phyloP scores from a whole-genome alignment of 75 land plant genomes.

The Sequoia sempervirens region DNA sequence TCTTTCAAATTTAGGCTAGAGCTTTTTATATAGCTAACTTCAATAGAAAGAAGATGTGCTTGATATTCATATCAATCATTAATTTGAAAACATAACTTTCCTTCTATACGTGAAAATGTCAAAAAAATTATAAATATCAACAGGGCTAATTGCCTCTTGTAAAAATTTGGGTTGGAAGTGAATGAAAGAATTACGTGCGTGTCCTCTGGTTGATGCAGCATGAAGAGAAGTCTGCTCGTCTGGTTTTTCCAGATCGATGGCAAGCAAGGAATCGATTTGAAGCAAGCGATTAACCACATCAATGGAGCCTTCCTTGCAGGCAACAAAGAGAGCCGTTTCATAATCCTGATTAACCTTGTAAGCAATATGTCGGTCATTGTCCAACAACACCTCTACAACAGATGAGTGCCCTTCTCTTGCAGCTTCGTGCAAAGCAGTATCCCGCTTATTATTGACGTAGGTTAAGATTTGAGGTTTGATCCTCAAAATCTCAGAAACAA shows the following conservation, averaged over 20 bases:
- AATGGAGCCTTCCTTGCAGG: constrained; percentile 13
- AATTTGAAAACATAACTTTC: no score
- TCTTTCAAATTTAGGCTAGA: no score
- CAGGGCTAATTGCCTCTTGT: not conserved
- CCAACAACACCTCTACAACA: constrained; percentile 15
- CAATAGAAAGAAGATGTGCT: no score
- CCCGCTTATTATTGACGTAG: constrained; percentile 15
- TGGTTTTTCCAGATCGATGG: constrained; percentile 4
- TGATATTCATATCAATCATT: no score
- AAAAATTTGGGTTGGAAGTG: no score
- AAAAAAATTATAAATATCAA: not conserved
- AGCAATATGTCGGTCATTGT: not conserved
- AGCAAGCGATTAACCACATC: constrained; percentile 16
- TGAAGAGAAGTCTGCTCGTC: constrained; percentile 17
- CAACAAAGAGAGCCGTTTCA: constrained; percentile 15
- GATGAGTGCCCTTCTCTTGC: constrained; percentile 17
- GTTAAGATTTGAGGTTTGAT: constrained; percentile 5
- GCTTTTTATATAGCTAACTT: no score
- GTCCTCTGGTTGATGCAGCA: constrained; percentile 15
- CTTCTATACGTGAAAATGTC: no score
- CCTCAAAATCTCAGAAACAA: constrained; percentile 10
- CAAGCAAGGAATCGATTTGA: constrained; percentile 1
- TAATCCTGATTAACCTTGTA: constrained; percentile 11
- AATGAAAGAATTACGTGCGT: constrained; percentile 21
- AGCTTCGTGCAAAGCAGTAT: constrained; percentile 25